Percentiles rank a stretch among this genome's conserved stretches.
Evolutionary conservation across 2,329 filamentous ascomycete species (phyloP).

Genomic region (Botrytis squamosa): DNA sequence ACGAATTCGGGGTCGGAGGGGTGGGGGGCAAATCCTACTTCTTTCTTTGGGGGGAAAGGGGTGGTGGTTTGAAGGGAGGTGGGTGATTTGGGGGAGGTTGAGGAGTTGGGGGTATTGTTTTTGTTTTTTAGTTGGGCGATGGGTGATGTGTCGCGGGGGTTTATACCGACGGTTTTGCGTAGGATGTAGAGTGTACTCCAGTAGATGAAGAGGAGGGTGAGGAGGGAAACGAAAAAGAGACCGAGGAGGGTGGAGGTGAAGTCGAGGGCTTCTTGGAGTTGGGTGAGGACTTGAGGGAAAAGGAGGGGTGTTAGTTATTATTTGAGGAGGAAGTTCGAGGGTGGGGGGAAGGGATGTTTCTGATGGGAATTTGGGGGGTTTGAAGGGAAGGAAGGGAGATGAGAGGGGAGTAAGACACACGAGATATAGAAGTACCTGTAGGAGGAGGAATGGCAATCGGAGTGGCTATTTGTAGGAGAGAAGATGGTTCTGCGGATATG

Average conservation of each 20-base stretch:
- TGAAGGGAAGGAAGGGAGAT: too few species aligned
- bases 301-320: too few species aligned
- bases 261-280: slow-evolving; percentile 18
- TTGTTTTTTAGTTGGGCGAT: not conserved
- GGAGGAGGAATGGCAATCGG: not conserved
- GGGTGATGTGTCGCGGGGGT: not conserved
- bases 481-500: not conserved
- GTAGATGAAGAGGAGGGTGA: slow-evolving; percentile 12
- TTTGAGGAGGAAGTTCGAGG: not conserved
- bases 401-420: not conserved
- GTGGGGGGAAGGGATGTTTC: not conserved
- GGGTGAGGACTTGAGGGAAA: not conserved
- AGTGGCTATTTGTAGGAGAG: not conserved
- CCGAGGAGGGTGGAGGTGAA: slow-evolving; percentile 15
- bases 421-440: not conserved
- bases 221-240: not conserved
- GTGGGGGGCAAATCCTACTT: not conserved
- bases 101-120: not conserved
- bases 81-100: not conserved
- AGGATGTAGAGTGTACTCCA: not conserved
- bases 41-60: not conserved
- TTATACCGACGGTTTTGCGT: not conserved
- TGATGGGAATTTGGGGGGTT: not conserved
- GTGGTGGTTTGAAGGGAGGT: not conserved
- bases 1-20: not conserved